Percentiles rank a stretch among this genome's conserved stretches.
These are phyloP conservation scores for Populus hybrid DNA, from an alignment of 441 rosid genomes.

Conservation along the genomic window DNA sequence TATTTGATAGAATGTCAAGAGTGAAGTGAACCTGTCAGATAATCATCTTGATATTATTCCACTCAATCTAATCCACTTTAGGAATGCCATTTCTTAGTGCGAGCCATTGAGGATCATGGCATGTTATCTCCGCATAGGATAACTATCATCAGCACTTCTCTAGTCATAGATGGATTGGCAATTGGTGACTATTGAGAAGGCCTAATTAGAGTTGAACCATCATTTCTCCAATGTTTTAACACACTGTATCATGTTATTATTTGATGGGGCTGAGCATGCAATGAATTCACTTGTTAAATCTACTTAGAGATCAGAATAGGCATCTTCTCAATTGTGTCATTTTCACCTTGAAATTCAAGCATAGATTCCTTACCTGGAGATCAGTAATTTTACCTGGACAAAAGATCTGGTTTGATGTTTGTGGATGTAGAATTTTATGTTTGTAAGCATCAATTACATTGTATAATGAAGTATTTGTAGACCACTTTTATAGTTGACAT, in stretches of 20 bases:
- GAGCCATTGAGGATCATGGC: background rate
- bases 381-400: background rate
- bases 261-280: background rate
- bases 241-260: background rate
- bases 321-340: background rate
- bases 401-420: background rate
- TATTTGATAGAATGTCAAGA: background rate
- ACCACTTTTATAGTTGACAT: background rate
- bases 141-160: background rate
- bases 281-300: background rate
- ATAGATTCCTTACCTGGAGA: background rate
- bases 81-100: background rate
- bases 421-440: background rate
- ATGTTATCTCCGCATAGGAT: background rate
- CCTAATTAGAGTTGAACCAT: background rate
- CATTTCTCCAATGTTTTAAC: background rate
- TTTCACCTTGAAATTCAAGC: background rate
- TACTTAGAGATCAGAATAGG: background rate
- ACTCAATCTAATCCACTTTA: background rate
- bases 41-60: background rate
- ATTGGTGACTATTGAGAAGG: background rate
- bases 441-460: background rate
- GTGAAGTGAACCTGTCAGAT: background rate
- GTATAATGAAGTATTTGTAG: background rate
- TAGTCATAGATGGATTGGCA: background rate